Conservation (phyloP, 257 asterid genomes). For the Sherardia arvensis region DNA sequence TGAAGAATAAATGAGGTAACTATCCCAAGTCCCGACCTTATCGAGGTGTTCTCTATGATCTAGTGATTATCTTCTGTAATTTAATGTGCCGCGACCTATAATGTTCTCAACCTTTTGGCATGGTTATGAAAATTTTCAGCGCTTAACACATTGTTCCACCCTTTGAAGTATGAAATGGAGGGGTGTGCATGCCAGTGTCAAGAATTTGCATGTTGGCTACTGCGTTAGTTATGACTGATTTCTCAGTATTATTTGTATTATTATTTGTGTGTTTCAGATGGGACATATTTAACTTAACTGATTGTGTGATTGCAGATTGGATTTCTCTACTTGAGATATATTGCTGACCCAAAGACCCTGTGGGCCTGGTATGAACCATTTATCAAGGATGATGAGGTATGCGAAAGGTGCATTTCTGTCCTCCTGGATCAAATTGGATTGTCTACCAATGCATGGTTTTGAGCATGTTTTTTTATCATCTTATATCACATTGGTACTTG, state of each 20-base stretch:
- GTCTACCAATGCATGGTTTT: background rate
- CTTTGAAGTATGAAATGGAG: background rate
- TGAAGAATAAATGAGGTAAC: background rate
- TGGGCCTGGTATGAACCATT: slow-evolving; percentile 97
- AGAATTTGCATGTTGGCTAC: background rate
- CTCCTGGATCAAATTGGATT: background rate
- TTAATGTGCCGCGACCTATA: background rate
- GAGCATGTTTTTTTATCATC: background rate
- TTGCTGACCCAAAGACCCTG: slow-evolving; percentile 82
- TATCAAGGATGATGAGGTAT: slow-evolving; percentile 93
- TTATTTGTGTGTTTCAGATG: background rate
- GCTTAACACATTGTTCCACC: background rate
- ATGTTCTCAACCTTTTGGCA: background rate
- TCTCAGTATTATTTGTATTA: background rate
- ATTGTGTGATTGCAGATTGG: slow-evolving; percentile 53
- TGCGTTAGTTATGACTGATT: background rate
- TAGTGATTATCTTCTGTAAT: background rate
- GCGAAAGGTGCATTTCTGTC: slow-evolving; percentile 25
- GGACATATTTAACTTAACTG: background rate
- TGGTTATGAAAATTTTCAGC: background rate
- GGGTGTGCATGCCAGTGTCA: slow-evolving; percentile 1
- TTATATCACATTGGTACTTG: background rate
- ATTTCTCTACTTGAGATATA: slow-evolving; percentile 79
- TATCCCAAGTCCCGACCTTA: background rate
- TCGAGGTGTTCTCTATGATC: background rate